phyloP scores from a whole-genome alignment of 495 filamentous ascomycete species.

The Neurospora sp. region DNA sequence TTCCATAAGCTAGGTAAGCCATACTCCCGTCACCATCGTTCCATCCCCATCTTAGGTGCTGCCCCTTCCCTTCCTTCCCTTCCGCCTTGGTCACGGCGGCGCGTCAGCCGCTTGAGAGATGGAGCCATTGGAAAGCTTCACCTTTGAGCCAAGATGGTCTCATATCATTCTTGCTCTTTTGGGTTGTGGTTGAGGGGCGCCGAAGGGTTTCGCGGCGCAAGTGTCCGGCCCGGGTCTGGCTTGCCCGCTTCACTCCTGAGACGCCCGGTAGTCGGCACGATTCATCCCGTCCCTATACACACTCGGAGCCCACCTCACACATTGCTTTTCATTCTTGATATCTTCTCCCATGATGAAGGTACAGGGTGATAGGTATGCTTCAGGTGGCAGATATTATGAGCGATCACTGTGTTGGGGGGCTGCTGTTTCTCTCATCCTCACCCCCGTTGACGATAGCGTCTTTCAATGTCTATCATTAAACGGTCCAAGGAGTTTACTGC shows the following conservation, averaged over 20 bases:
- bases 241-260: neutral
- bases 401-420: neutral
- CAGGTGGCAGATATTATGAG: neutral
- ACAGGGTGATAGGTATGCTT: neutral
- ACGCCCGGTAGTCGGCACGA: neutral
- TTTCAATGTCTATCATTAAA: neutral
- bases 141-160: neutral
- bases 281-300: neutral
- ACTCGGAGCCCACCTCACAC: neutral
- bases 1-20: neutral
- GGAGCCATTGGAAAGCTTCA: neutral
- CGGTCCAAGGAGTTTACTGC: neutral
- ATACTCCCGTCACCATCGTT: neutral
- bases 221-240: neutral
- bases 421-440: neutral
- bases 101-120: neutral
- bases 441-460: neutral
- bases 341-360: neutral
- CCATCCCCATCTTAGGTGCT: neutral
- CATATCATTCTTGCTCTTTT: neutral
- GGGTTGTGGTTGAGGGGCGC: neutral
- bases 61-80: no score
- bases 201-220: neutral
- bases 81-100: no score
- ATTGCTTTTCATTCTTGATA: neutral